Evolutionary conservation across 352 stramenopile species (phyloP).

Genomic region (Globisporangium paddicum): DNA sequence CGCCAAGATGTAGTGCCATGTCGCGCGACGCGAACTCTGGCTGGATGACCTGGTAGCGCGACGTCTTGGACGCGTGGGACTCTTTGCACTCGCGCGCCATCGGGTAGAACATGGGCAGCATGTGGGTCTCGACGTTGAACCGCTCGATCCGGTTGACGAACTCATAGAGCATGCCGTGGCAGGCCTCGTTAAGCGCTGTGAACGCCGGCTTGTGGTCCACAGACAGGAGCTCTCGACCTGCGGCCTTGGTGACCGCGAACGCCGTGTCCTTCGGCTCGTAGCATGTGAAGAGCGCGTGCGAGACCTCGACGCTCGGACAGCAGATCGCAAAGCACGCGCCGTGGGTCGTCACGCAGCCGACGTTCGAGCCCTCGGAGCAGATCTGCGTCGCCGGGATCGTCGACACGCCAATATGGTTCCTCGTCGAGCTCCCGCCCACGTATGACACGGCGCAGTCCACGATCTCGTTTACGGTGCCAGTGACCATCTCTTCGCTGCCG

Average conservation of each 20-base stretch:
- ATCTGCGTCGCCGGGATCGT: slow-evolving; percentile 50
- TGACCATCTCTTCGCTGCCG: slow-evolving; percentile 62
- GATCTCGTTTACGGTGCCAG: slow-evolving; percentile 62
- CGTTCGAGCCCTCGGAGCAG: slow-evolving; percentile 62
- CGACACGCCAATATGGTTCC: slow-evolving; percentile 12
- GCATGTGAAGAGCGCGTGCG: slow-evolving; percentile 76
- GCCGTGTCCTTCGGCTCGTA: slow-evolving; percentile 71
- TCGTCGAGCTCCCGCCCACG: slow-evolving; percentile 50
- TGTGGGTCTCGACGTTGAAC: slow-evolving; percentile 60
- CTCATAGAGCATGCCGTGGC: slow-evolving; percentile 67
- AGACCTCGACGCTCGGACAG: slow-evolving; percentile 72
- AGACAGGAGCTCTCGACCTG: slow-evolving; percentile 48
- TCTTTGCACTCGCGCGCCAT: slow-evolving; percentile 40
- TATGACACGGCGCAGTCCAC: slow-evolving; percentile 70
- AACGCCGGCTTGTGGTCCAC: slow-evolving; percentile 76
- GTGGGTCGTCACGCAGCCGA: slow-evolving; percentile 61
- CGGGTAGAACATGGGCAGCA: slow-evolving; percentile 71
- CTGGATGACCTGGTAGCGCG: slow-evolving; percentile 67
- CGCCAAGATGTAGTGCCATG: slow-evolving; percentile 47
- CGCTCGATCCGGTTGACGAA: slow-evolving; percentile 51
- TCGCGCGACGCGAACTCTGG: slow-evolving; percentile 48
- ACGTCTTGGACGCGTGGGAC: slow-evolving; percentile 21
- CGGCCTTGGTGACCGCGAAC: slow-evolving; percentile 63
- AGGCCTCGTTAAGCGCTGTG: slow-evolving; percentile 65
- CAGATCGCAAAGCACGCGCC: slow-evolving; percentile 76